A percentile compares a stretch with the other conserved stretches of the same genome.
Conservation (phyloP, 225 moss, liverwort and hornwort species). For the Antitrichia curtipendula region DNA sequence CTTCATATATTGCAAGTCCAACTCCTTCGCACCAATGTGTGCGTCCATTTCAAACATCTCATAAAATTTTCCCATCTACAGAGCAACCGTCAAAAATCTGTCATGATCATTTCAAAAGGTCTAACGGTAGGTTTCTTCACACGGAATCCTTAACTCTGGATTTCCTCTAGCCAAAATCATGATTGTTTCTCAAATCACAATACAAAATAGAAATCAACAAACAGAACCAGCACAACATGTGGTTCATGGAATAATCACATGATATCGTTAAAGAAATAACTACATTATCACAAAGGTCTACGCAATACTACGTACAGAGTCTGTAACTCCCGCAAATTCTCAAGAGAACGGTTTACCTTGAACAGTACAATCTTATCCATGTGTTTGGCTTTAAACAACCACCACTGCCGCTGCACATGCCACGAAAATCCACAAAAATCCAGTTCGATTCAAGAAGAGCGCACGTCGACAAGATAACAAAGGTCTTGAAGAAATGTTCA, state of each 20-base stretch:
- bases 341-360: slow-evolving; percentile 44
- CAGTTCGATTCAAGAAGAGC: background rate
- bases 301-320: background rate
- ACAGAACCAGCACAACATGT: background rate
- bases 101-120: background rate
- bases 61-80: slow-evolving; percentile 99
- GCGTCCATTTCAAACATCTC: slow-evolving; percentile 99
- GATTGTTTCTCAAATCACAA: background rate
- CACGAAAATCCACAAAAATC: background rate
- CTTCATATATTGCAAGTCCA: slow-evolving; percentile 99
- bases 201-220: background rate
- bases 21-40: slow-evolving; percentile 82
- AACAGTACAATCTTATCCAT: slow-evolving; percentile 97
- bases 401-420: slow-evolving; percentile 92
- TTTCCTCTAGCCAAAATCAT: background rate
- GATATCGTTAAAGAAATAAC: background rate
- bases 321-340: background rate
- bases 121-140: background rate
- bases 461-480: background rate
- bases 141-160: background rate
- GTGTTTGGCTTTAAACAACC: slow-evolving; percentile 88
- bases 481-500: background rate
- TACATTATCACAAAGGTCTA: background rate
- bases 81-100: background rate
- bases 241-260: background rate